phyloP scores from a whole-genome alignment of 192 early-diverging fungal genomes.

The Paraglomus brasilianum region DNA sequence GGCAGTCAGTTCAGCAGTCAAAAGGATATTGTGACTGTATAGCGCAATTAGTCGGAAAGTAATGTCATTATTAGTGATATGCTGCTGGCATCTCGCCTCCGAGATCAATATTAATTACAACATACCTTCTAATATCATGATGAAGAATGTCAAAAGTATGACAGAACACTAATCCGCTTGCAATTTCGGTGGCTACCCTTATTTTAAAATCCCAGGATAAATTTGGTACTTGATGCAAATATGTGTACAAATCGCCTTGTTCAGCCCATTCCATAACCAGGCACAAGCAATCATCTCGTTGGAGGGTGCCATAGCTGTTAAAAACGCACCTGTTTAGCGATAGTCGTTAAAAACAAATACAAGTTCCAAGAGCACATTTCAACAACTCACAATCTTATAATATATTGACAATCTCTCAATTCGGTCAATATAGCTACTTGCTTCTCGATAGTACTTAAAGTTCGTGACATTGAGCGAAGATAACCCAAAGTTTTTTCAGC shows the following conservation, averaged over 20 bases:
- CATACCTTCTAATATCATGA: constrained; percentile 20
- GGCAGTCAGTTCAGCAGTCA: neutral
- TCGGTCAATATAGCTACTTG: constrained; percentile 9
- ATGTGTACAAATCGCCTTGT: neutral
- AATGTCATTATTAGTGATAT: neutral
- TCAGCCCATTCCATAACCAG: constrained; percentile 14
- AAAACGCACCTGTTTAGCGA: no score
- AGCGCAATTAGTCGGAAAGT: no score
- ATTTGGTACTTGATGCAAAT: neutral
- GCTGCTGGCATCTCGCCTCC: neutral
- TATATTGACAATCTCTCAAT: constrained; percentile 19
- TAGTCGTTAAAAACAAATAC: no score
- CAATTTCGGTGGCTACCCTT: constrained; percentile 15
- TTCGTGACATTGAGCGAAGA: neutral
- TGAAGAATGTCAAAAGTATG: constrained; percentile 4
- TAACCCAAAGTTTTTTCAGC: neutral
- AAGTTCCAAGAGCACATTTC: no score
- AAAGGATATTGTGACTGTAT: constrained; percentile 21
- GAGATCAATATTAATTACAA: neutral
- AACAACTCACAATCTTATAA: constrained; percentile 24
- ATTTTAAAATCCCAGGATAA: constrained; percentile 1
- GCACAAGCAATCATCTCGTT: neutral
- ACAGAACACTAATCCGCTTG: constrained; percentile 5
- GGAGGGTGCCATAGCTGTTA: constrained; percentile 14
- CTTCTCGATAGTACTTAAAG: neutral